Evolutionary conservation across 371 early-diverging fungal genomes (phyloP), one percentile per base, ranked within the genome.

Genomic region (Apophysomyces trapeziformis): DNA sequence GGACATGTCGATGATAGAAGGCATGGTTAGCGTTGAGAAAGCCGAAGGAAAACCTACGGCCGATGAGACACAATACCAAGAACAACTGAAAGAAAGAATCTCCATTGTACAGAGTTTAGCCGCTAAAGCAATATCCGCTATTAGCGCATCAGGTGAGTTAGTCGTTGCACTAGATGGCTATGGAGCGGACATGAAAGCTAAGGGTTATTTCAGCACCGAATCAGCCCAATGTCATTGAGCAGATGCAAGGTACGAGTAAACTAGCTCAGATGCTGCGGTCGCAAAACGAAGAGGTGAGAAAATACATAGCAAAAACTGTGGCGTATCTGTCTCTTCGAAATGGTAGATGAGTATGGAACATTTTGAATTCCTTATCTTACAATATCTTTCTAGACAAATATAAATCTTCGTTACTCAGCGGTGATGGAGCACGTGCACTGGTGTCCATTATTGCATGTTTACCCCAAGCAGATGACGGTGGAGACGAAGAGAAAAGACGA

Each of bases 261-360:
- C 46, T 85, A 21, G 65, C 80, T 4, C 45, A 46, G 56, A 54
- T 82, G n/a, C 39, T 85, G 26, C 56, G 71, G 37, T 75, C 82
- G 1, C 41, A 57, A 0, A 78, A 81, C 54, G 61, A 62, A 7
- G 79, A 81, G 63, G 82, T 83, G 12, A 63, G 73, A 61, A 88
- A 86, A 68, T 88, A 88, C 60, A 79, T 73, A 4, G 84, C 85
- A 43, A 88, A 88, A 56, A 78, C 88, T 13, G 76, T 86, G 62
- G 88, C 88, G 0, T 88, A 84, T 60, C 58, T 88, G 5, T 87
- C 88, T 0, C 70, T 87, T 32, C 71, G 86, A 32, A 87, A 85
- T 65, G 84, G 84, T 80, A 75, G 66, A n/a, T 18, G 57, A 38
- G 6, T 26, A 5, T 16, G 7, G 47, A 21, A 35, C 35, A 57